These are phyloP conservation scores for Barnettozyma sucrosica DNA, from an alignment of 805 yeast genomes.

Conservation along the genomic window DNA sequence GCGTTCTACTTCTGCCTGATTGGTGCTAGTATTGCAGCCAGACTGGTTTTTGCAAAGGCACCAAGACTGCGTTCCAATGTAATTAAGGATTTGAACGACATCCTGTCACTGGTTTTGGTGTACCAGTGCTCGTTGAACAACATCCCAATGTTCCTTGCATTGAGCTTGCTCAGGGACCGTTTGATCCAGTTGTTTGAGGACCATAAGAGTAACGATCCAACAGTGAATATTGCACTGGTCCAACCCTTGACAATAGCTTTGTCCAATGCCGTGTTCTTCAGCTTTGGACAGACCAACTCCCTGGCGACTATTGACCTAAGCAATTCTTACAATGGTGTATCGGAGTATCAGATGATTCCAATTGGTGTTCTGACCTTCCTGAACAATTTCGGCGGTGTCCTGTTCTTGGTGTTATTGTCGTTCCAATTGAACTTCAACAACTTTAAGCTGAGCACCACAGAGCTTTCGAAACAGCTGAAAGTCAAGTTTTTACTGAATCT, in stretches of 20 bases:
- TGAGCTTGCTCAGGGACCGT: slow-evolving; percentile 23
- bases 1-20: slow-evolving; percentile 30
- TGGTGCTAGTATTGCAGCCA: slow-evolving; percentile 27
- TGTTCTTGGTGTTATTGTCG: slow-evolving; percentile 44
- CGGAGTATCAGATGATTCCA: slow-evolving; percentile 56
- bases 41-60: slow-evolving; percentile 21
- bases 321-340: slow-evolving; percentile 86
- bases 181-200: background rate
- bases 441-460: slow-evolving; percentile 5
- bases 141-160: slow-evolving; percentile 43
- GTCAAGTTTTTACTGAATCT: slow-evolving; percentile 25
- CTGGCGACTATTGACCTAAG: slow-evolving; percentile 86
- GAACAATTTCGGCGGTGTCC: slow-evolving; percentile 81
- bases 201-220: slow-evolving; percentile 1
- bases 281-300: slow-evolving; percentile 87
- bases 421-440: slow-evolving; percentile 27
- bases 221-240: slow-evolving; percentile 1
- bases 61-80: slow-evolving; percentile 14
- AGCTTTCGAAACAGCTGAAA: slow-evolving; percentile 2
- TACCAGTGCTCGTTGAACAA: slow-evolving; percentile 45
- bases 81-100: slow-evolving; percentile 33
- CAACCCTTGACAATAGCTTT: slow-evolving; percentile 36
- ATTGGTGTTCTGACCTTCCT: slow-evolving; percentile 78
- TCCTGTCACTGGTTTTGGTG: slow-evolving; percentile 36
- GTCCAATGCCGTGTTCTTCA: slow-evolving; percentile 77